Conservation (phyloP, 2,329 filamentous ascomycete species). For the Colletotrichum lini region DNA sequence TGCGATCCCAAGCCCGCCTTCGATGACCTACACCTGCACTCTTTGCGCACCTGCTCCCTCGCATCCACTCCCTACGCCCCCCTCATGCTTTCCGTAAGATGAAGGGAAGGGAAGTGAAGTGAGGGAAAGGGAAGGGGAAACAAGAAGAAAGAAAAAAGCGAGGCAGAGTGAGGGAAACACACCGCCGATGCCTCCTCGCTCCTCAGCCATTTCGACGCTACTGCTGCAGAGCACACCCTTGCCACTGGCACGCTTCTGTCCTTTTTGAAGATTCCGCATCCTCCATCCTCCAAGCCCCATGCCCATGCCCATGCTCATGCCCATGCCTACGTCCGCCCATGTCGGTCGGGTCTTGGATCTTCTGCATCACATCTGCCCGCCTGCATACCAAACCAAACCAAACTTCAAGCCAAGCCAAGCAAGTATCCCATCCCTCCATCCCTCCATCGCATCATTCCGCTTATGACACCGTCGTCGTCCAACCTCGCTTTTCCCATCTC, state of each 20-base stretch:
- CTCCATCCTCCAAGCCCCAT: background rate
- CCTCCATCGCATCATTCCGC: slow-evolving; percentile 16
- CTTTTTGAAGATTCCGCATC: slow-evolving; percentile 5
- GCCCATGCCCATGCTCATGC: slow-evolving; percentile 12
- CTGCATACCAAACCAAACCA: background rate
- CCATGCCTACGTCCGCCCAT: slow-evolving; percentile 3
- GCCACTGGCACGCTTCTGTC: slow-evolving; percentile 2
- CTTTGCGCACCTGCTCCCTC: background rate
- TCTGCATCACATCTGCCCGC: slow-evolving; percentile 22
- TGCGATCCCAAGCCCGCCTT: background rate
- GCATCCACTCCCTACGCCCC: background rate
- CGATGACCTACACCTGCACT: slow-evolving; percentile 1
- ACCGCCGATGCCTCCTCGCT: background rate
- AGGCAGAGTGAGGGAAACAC: too few relatives aligned
- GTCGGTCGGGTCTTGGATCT: slow-evolving; percentile 22
- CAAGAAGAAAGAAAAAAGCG: background rate
- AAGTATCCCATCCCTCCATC: background rate
- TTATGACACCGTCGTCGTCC: slow-evolving; percentile 13
- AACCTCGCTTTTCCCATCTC: slow-evolving; percentile 5
- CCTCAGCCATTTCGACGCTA: slow-evolving; percentile 13
- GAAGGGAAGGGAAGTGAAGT: background rate
- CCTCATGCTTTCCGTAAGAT: background rate
- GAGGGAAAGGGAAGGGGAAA: background rate
- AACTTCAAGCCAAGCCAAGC: background rate
- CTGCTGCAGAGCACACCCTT: slow-evolving; percentile 25